A percentile compares a stretch with the other conserved stretches of the same genome.
Evolutionary conservation across 495 filamentous ascomycete species (phyloP).

Genomic region (Pyronema domesticum): DNA sequence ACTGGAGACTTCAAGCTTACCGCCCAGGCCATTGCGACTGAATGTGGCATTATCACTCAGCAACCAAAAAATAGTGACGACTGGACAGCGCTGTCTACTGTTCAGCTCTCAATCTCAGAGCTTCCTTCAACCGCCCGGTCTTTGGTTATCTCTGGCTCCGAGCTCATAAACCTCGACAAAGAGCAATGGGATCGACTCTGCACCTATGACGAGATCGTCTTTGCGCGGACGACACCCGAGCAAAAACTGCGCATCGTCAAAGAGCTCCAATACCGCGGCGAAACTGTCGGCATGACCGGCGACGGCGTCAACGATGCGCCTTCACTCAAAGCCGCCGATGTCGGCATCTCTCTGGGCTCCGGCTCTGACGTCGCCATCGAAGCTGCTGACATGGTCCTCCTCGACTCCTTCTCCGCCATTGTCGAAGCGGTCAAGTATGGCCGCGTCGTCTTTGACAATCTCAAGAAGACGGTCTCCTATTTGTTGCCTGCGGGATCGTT

Average conservation of each 20-base stretch:
- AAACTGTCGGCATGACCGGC: conserved; percentile 34
- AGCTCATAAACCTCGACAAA: conserved; percentile 38
- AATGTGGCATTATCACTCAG: conserved; percentile 46
- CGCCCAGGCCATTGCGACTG: conserved; percentile 46
- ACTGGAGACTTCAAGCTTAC: conserved; percentile 60
- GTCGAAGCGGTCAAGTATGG: conserved; percentile 48
- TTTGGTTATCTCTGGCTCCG: conserved; percentile 27
- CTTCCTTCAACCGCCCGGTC: too few relatives aligned
- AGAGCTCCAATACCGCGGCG: conserved; percentile 40
- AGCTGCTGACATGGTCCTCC: conserved; percentile 51
- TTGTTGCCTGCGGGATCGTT: conserved; percentile 46
- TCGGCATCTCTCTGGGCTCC: conserved; percentile 35
- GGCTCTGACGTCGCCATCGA: conserved; percentile 49
- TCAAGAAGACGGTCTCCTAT: conserved; percentile 40
- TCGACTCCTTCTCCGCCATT: conserved; percentile 49
- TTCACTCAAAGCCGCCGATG: conserved; percentile 36
- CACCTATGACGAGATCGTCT: conserved; percentile 44
- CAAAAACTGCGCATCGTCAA: conserved; percentile 60
- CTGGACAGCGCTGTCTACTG: conserved; percentile 20
- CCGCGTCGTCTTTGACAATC: conserved; percentile 38
- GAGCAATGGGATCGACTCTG: conserved; percentile 41
- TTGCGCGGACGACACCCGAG: conserved; percentile 54
- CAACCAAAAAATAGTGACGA: conserved; percentile 26
- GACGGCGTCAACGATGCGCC: conserved; percentile 45
- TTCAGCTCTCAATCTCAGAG: conserved; percentile 13